These are phyloP conservation scores for Suhomyces kunorum DNA, from an alignment of 1,139 yeast species.

Conservation along the genomic window DNA sequence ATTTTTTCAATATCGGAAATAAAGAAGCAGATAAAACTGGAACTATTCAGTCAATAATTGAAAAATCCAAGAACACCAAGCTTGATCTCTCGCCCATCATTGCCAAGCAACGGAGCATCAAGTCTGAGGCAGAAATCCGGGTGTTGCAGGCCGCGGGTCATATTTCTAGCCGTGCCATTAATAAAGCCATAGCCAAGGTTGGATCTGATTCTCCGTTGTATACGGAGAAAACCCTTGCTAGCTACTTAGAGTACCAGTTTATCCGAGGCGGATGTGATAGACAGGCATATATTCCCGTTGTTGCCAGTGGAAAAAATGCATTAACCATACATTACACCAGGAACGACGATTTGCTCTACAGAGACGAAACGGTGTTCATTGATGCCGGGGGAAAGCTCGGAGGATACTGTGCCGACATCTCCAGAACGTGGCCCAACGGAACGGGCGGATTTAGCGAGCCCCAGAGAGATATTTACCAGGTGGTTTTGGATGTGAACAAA, in stretches of 20 bases:
- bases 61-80: constrained; percentile 34
- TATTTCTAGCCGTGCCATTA: constrained; percentile 80
- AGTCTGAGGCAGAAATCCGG: constrained; percentile 73
- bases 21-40: constrained; percentile 8
- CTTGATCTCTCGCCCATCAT: constrained; percentile 50
- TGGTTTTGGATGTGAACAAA: constrained; percentile 81
- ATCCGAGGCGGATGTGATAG: constrained; percentile 85
- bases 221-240: constrained; percentile 75
- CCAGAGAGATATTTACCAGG: constrained; percentile 84
- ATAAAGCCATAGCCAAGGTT: constrained; percentile 71
- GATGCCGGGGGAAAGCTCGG: constrained; percentile 96
- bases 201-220: constrained; percentile 47
- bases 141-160: constrained; percentile 82
- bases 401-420: constrained; percentile 94
- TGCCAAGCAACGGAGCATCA: constrained; percentile 63
- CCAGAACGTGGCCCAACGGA: constrained; percentile 93
- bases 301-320: constrained; percentile 89
- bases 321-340: constrained; percentile 87
- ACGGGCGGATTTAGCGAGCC: constrained; percentile 67
- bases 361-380: constrained; percentile 82
- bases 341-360: constrained; percentile 74
- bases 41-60: constrained; percentile 25
- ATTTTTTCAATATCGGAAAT: constrained; percentile 15
- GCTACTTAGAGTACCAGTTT: constrained; percentile 83
- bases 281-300: constrained; percentile 92